phyloP scores from a whole-genome alignment of 306 rosid species.

The Begonia loranthoides region DNA sequence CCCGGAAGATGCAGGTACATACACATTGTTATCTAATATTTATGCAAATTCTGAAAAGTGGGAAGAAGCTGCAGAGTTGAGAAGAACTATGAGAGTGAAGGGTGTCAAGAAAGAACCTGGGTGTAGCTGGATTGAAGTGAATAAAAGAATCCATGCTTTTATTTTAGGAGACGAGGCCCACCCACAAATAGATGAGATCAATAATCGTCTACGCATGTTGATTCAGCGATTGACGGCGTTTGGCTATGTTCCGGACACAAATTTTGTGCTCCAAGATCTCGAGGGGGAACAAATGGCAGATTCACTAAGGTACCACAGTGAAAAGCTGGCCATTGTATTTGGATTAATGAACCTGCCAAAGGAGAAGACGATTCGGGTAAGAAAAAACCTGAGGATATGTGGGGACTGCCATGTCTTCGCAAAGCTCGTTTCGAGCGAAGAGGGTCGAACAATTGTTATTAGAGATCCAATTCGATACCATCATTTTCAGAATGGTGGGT shows the following conservation, averaged over 20 bases:
- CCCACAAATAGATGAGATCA: slow-evolving; percentile 58
- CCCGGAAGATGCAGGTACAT: slow-evolving; percentile 65
- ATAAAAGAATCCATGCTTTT: slow-evolving; percentile 61
- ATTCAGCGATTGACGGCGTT: slow-evolving; percentile 29
- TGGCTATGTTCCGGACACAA: slow-evolving; percentile 76
- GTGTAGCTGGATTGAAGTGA: slow-evolving; percentile 89
- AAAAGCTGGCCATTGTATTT: slow-evolving; percentile 60
- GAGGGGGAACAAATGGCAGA: slow-evolving; percentile 79
- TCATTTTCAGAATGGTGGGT: slow-evolving; percentile 61
- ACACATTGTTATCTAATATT: slow-evolving; percentile 57
- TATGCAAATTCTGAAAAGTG: slow-evolving; percentile 70
- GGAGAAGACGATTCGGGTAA: slow-evolving; percentile 51
- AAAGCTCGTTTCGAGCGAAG: slow-evolving; percentile 46
- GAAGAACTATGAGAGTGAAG: slow-evolving; percentile 43
- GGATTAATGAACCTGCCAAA: slow-evolving; percentile 62
- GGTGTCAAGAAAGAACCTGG: slow-evolving; percentile 84
- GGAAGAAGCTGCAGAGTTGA: slow-evolving; percentile 61
- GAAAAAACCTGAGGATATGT: slow-evolving; percentile 86
- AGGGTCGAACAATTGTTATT: slow-evolving; percentile 49
- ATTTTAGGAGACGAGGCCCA: slow-evolving; percentile 61
- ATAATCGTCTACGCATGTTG: slow-evolving; percentile 30
- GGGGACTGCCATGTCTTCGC: slow-evolving; percentile 88
- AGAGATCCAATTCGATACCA: slow-evolving; percentile 88
- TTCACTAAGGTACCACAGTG: slow-evolving; percentile 70
- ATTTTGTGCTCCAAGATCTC: slow-evolving; percentile 80